Percentiles rank a stretch among this genome's conserved stretches.
Conservation (phyloP, 768 basidiomycete species). For the Dacryopinax primogenitus region DNA sequence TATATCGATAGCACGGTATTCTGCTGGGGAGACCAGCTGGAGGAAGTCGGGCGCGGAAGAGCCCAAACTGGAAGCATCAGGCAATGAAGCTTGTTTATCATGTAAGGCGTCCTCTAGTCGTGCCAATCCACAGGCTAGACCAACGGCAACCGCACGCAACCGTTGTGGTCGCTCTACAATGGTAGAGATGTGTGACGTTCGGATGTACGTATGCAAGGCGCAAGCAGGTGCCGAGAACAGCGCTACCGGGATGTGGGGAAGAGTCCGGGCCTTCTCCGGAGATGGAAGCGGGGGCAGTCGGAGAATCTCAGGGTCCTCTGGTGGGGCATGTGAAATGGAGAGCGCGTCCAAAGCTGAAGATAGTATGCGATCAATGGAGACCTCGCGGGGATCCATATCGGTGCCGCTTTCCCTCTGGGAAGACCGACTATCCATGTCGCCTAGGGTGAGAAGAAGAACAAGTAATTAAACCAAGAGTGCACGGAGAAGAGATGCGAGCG, state of each 20-base stretch:
- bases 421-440: background rate
- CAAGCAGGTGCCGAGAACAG: conserved; percentile 29
- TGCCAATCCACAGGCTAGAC: conserved; percentile 66
- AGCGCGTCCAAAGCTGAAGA: background rate
- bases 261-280: background rate
- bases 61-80: conserved; percentile 17
- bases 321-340: background rate
- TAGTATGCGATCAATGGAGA: background rate
- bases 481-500: background rate
- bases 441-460: background rate
- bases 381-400: background rate
- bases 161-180: conserved; percentile 90
- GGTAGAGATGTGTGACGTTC: conserved; percentile 54
- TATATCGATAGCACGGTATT: conserved; percentile 28
- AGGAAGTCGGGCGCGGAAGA: conserved; percentile 7
- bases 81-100: background rate
- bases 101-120: conserved; percentile 45
- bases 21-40: background rate
- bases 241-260: conserved; percentile 15
- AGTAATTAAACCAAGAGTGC: background rate
- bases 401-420: background rate
- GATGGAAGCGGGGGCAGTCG: background rate
- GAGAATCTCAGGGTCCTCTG: background rate
- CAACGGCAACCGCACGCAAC: conserved; percentile 67
- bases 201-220: conserved; percentile 43